Evolutionary conservation across 208 protist species (phyloP), one percentile per base, ranked within the genome.

Genomic region (Trichomonas gallinae): DNA sequence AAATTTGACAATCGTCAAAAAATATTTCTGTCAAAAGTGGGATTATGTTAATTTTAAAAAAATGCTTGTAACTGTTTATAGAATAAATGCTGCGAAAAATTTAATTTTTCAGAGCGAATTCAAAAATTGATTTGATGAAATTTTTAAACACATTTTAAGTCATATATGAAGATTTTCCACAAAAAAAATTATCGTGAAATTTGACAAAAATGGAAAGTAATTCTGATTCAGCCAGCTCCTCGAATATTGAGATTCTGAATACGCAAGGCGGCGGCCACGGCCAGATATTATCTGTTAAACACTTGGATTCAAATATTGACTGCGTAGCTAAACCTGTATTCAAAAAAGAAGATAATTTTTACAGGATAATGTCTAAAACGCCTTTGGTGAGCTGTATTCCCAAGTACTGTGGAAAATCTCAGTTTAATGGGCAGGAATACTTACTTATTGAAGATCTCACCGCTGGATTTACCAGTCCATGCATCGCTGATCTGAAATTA

Each of bases 401-500:
- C 15, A 23, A 38, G 6, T 93, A 49, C 26, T 93, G 45, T 0
- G 87, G 83, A 1, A 46, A 31, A 0, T 23, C 9, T 17, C 17
- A 31, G 17, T 48, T 46, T 48, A 11, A 44, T 8, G 58, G 58
- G 4, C 4, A 72, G 21, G 58, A 72, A 72, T 72, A 72, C 21
- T 38, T 93, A 0, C 17, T 93, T 21, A 17, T 93, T 38, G 40
- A 93, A 93, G 87, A 93, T 51, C 36, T 93, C 0, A 93, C 87
- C 8, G 44, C 21, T 38, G 31, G 31, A 15, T 58, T 93, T 40
- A 51, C 44, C 2, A 38, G 40, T 34, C 87, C 87, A 17, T 93
- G 87, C 51, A 93, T 93, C 38, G 87, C 87, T 23, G 87, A 93
- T 58, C 38, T 93, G 9, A 93, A 93, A 15, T n/a, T 93, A 48